Percentiles rank a stretch among this genome's conserved stretches.
Conservation (phyloP, 805 yeast species). For the Kazachstania kunashirensis region DNA sequence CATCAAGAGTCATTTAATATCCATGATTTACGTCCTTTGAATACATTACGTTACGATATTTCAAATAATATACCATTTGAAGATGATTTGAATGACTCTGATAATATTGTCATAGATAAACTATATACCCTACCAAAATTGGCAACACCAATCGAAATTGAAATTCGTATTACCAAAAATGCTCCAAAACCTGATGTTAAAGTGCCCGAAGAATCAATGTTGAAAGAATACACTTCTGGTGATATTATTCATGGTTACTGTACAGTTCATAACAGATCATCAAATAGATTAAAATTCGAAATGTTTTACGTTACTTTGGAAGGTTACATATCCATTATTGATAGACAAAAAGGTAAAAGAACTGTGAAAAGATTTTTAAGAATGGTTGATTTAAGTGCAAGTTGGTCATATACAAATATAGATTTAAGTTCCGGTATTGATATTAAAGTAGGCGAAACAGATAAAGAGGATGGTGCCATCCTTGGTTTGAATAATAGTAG, state of each 20-base stretch:
- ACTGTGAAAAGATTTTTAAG: slow-evolving; percentile 41
- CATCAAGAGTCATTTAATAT: slow-evolving; percentile 3
- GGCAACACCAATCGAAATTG: slow-evolving; percentile 38
- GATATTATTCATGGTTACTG: slow-evolving; percentile 56
- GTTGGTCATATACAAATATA: slow-evolving; percentile 42
- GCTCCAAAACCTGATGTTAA: slow-evolving; percentile 39
- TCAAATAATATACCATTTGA: slow-evolving; percentile 14
- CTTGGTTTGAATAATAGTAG: slow-evolving; percentile 44
- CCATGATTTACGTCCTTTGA: slow-evolving; percentile 12
- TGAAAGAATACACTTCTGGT: slow-evolving; percentile 56
- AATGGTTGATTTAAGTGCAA: slow-evolving; percentile 52
- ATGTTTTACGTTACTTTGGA: slow-evolving; percentile 48
- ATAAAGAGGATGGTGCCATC: slow-evolving; percentile 36
- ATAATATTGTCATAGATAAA: slow-evolving; percentile 42
- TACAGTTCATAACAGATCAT: slow-evolving; percentile 38
- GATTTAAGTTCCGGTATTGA: slow-evolving; percentile 46
- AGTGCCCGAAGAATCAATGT: slow-evolving; percentile 37
- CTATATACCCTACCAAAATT: slow-evolving; percentile 40
- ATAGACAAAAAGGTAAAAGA: slow-evolving; percentile 27
- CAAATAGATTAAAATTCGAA: slow-evolving; percentile 44
- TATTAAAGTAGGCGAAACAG: slow-evolving; percentile 36
- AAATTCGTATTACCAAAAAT: slow-evolving; percentile 42
- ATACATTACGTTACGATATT: slow-evolving; percentile 13
- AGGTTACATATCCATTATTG: slow-evolving; percentile 31
- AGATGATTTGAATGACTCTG: slow-evolving; percentile 30